Evolutionary conservation across 139 green algal species (phyloP).

Genomic region (Volvox reticuliferus): DNA sequence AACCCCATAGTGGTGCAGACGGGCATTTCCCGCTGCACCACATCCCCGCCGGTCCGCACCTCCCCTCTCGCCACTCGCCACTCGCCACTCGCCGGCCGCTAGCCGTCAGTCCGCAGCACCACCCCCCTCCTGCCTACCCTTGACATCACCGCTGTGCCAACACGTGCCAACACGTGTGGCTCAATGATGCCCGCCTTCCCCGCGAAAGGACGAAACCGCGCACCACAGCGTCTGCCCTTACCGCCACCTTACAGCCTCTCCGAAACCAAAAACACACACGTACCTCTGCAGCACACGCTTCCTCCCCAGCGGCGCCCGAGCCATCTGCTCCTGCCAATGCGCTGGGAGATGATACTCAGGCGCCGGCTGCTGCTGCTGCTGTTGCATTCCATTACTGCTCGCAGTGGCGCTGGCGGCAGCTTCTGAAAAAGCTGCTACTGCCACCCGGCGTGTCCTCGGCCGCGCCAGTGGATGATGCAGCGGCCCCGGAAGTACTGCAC

Average conservation of each 20-base stretch:
- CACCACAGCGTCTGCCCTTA: too few species aligned
- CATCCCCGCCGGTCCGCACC: too few species aligned
- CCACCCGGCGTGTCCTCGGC: not conserved
- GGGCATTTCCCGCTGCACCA: too few species aligned
- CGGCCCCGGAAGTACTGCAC: not conserved
- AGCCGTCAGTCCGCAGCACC: too few species aligned
- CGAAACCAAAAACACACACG: not conserved
- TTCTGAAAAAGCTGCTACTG: not conserved
- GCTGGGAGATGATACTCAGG: slow-evolving; percentile 45
- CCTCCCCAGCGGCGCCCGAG: slow-evolving; percentile 53
- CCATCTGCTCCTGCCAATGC: slow-evolving; percentile 69
- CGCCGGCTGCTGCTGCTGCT: not conserved
- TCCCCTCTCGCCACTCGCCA: too few species aligned
- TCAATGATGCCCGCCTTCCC: too few species aligned
- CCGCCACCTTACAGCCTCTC: too few species aligned
- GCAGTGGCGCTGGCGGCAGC: not conserved
- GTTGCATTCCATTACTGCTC: not conserved
- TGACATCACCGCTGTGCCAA: too few species aligned
- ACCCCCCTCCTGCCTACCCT: too few species aligned
- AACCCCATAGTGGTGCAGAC: too few species aligned
- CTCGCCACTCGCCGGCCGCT: not conserved
- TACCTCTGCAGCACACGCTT: slow-evolving; percentile 57
- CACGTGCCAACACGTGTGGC: too few species aligned
- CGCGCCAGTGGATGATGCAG: not conserved
- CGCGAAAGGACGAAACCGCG: too few species aligned